Percentiles rank a stretch among this genome's conserved stretches.
Conservation (phyloP, 202 grass and related monocot genomes). For the Schoenoplectus tabernaemontani region DNA sequence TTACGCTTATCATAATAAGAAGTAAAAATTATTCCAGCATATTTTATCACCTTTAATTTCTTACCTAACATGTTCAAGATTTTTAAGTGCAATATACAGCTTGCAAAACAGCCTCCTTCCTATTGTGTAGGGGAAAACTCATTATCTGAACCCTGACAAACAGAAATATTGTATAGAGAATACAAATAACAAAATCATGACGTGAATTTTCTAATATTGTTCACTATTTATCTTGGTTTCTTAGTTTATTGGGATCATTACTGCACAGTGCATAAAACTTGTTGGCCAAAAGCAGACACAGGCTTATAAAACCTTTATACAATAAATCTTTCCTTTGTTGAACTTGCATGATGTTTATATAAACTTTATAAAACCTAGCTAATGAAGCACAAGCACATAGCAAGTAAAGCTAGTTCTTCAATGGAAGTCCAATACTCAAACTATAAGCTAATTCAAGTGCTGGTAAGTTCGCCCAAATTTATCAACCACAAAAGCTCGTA, state of each 20-base stretch:
- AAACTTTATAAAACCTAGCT: background rate
- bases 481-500: background rate
- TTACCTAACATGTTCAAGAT: no score
- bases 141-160: constrained; percentile 71
- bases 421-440: background rate
- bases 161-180: constrained; percentile 18
- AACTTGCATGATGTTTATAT: background rate
- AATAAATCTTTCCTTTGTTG: background rate
- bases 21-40: no score
- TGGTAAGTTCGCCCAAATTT: background rate
- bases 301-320: no score
- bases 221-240: background rate
- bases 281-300: background rate
- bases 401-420: background rate
- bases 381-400: no score
- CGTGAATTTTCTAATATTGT: background rate
- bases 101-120: no score
- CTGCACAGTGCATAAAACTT: background rate
- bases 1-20: no score
- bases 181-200: background rate
- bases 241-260: background rate
- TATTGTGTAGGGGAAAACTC: constrained; percentile 95
- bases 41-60: no score
- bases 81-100: no score
- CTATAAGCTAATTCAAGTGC: background rate